Evolutionary conservation across 768 basidiomycete genomes (phyloP).

Genomic region (Collybia mongolica): DNA sequence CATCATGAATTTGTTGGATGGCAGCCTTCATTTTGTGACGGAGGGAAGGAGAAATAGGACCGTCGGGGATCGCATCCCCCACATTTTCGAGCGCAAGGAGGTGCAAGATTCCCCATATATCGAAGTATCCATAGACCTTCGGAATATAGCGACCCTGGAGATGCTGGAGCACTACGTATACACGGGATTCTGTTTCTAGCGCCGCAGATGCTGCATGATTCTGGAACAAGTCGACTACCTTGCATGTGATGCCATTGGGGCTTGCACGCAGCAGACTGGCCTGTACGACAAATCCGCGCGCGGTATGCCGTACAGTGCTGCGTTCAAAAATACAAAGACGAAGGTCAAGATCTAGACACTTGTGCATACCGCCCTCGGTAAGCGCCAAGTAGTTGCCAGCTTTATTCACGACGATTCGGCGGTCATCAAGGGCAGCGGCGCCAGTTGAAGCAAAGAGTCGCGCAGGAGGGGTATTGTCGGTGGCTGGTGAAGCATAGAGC

Average conservation of each 20-base stretch:
- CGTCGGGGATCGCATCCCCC: no score
- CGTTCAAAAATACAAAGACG: conserved; percentile 13
- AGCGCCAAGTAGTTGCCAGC: neutral
- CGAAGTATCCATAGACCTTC: conserved; percentile 14
- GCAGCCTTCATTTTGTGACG: conserved; percentile 15
- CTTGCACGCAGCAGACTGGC: no score
- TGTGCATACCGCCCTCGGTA: neutral
- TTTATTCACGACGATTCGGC: neutral
- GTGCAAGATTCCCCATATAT: conserved; percentile 17
- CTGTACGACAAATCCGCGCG: no score
- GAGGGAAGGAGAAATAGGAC: conserved; percentile 6
- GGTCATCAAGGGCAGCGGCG: neutral
- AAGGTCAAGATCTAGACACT: conserved; percentile 12
- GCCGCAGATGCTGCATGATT: no score
- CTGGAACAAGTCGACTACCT: no score
- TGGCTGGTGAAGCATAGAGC: neutral
- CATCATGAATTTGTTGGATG: conserved; percentile 14
- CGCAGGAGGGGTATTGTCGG: neutral
- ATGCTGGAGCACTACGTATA: no score
- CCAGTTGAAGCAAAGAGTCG: neutral
- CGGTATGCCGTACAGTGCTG: conserved; percentile 9
- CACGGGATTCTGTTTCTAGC: conserved; percentile 7
- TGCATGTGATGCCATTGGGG: no score
- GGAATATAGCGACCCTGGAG: no score
- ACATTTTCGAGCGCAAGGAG: conserved; percentile 16